A percentile compares a stretch with the other conserved stretches of the same genome.
Evolutionary conservation across 2,329 filamentous ascomycete species (phyloP).

Genomic region (Penicillium nordicum): DNA sequence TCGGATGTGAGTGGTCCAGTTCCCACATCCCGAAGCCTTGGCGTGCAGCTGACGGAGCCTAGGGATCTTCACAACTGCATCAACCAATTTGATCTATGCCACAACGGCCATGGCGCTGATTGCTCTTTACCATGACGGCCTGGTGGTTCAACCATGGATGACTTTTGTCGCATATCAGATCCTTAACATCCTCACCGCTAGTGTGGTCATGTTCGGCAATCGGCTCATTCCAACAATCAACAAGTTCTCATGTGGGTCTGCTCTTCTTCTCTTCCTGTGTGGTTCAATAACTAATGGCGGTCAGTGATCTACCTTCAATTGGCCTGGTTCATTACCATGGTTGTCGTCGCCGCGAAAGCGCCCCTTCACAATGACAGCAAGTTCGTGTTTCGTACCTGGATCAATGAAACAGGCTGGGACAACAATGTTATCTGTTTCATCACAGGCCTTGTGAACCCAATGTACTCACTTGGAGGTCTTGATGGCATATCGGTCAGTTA

Average conservation of each 20-base stretch:
- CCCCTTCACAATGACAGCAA: constrained; percentile 44
- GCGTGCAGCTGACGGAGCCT: neutral
- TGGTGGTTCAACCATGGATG: constrained; percentile 48
- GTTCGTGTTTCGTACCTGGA: constrained; percentile 54
- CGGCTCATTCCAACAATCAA: constrained; percentile 44
- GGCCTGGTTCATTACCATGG: constrained; percentile 48
- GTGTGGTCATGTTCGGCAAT: constrained; percentile 50
- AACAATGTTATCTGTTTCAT: constrained; percentile 51
- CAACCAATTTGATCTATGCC: constrained; percentile 46
- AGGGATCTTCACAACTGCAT: constrained; percentile 48
- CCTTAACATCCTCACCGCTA: constrained; percentile 43
- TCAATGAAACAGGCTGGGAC: constrained; percentile 54
- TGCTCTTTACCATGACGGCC: constrained; percentile 40
- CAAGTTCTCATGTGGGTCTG: constrained; percentile 39
- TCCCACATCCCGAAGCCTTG: too few species aligned
- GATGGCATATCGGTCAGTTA: constrained; percentile 43
- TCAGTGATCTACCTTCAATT: constrained; percentile 47
- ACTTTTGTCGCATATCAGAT: constrained; percentile 44
- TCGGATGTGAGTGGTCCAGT: constrained; percentile 30
- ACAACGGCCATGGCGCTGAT: constrained; percentile 44
- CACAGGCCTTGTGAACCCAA: constrained; percentile 49
- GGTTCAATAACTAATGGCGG: neutral
- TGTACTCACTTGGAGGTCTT: constrained; percentile 48
- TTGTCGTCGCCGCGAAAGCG: constrained; percentile 49
- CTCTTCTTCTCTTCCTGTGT: neutral